Conservation (phyloP, 768 basidiomycete genomes). For the Termitomyces sp. region DNA sequence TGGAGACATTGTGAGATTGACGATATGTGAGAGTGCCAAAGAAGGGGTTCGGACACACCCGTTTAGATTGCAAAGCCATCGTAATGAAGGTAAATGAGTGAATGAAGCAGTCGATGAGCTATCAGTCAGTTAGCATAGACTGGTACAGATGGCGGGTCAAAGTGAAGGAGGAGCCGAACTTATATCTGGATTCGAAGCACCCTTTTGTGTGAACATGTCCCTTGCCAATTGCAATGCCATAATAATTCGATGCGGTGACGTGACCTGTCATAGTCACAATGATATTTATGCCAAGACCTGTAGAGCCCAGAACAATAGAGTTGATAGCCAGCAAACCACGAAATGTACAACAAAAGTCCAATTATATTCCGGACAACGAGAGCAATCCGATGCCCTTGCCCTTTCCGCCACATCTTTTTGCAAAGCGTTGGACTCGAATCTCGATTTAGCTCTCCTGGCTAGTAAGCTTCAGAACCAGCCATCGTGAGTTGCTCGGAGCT, state of each 20-base stretch:
- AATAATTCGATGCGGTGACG: conserved; percentile 6
- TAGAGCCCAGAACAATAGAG: not conserved
- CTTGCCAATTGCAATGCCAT: conserved; percentile 1
- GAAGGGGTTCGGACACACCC: not conserved
- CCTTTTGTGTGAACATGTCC: conserved; percentile 8
- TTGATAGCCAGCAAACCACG: conserved; percentile 2
- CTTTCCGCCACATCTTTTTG: conserved; percentile 39
- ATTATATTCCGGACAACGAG: not conserved
- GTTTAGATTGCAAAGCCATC: conserved; percentile 4
- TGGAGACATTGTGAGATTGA: not conserved
- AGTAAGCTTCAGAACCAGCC: conserved; percentile 14
- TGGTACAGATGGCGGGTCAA: not conserved
- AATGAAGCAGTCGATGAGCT: not conserved
- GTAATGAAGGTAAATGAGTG: not conserved
- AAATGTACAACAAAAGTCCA: conserved; percentile 2
- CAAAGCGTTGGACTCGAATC: conserved; percentile 35
- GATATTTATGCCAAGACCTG: not conserved
- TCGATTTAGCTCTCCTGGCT: conserved; percentile 22
- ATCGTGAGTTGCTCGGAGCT: conserved; percentile 29
- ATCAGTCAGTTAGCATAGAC: not conserved
- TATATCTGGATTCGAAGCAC: conserved; percentile 4
- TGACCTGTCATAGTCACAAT: conserved; percentile 11
- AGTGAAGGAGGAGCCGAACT: not conserved
- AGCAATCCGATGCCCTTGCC: conserved; percentile 10
- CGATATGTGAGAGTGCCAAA: not conserved